Base-by-base conservation (phyloP, 2,329 filamentous ascomycete species). In the Botrytis galanthina region DNA sequence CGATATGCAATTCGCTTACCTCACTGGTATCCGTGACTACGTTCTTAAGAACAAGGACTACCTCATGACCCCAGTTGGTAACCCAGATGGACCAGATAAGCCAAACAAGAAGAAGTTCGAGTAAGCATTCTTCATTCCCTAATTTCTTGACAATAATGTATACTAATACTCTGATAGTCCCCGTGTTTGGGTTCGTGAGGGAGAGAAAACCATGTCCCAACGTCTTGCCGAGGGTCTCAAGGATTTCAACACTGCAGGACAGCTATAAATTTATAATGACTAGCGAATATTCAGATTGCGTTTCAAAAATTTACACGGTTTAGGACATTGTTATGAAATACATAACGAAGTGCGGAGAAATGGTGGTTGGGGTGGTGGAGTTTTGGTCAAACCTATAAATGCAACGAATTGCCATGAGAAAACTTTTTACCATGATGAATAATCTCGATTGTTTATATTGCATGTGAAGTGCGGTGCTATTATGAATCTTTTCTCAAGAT, bases 41-140 rank as follows among this genome's bases (percentile, higher is more conserved):
- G 88, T 98, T 83, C 84, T 94, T 81, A 92, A 90, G 84, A 98
- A 98, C 90, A 95, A 97, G 87, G 95, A 97, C 80, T 99, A 98
- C 88, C 86, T 99, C 79, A 86, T 89, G 86, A 90, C 88, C 75
- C 89, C 93, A 81, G 92, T 99, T 79, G 96, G 96, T 81, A 99
- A 98, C 89, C 95, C 95, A 78, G 95, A 98, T 69, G 95, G 95
- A 75, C 91, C 90, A 32, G 93, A 97, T 87, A 98, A 98, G 92
- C 95, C 96, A 82, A 99, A 99, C 91, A 99, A 99, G 93, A 98
- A 98, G 87, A 91, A 87, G 87, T 94, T 93, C 80, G 91, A 92
- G 70, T 72, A 64, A 67, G 70, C 37, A n/a, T 44, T 18, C 22
- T 29, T 14, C 32, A 12, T 20, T 37, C 22, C 8, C 12, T 44